Evolutionary conservation across 176 grass and related monocot species (phyloP).

Genomic region (Bromus sterilis): DNA sequence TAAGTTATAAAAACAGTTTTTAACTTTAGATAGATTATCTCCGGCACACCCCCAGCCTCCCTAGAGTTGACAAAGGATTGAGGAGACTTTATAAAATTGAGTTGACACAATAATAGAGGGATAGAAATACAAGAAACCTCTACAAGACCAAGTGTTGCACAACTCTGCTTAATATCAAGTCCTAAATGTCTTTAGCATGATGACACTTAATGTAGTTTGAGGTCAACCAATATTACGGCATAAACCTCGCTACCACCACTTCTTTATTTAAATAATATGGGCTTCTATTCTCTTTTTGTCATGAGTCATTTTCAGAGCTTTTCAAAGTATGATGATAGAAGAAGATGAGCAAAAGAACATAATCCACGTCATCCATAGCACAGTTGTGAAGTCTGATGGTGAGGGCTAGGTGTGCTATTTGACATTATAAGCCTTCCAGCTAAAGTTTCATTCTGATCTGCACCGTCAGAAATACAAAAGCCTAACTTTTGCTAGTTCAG

Average conservation of each 20-base stretch:
- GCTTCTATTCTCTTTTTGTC: not conserved
- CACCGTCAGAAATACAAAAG: not conserved
- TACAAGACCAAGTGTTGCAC: not conserved
- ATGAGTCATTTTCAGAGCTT: not conserved
- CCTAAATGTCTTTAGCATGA: not conserved
- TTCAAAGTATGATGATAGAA: not conserved
- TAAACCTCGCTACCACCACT: not conserved
- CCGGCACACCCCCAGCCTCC: not conserved
- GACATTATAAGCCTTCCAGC: not conserved
- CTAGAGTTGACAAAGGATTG: conserved; percentile 2
- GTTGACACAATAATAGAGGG: not conserved
- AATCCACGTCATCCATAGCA: not conserved
- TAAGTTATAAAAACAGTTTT: conserved; percentile 4
- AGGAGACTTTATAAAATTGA: not conserved
- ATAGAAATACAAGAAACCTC: not conserved
- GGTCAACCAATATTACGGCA: not conserved
- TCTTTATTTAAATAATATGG: not conserved
- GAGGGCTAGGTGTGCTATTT: not conserved
- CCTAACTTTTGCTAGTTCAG: not conserved
- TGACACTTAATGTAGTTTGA: not conserved
- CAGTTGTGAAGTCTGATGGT: not conserved
- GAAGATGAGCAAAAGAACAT: not conserved
- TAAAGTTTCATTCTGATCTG: not conserved
- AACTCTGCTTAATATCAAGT: not conserved
- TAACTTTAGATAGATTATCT: not conserved